Evolutionary conservation across 805 yeast species (phyloP).

Genomic region (Kazachstania taianensis): DNA sequence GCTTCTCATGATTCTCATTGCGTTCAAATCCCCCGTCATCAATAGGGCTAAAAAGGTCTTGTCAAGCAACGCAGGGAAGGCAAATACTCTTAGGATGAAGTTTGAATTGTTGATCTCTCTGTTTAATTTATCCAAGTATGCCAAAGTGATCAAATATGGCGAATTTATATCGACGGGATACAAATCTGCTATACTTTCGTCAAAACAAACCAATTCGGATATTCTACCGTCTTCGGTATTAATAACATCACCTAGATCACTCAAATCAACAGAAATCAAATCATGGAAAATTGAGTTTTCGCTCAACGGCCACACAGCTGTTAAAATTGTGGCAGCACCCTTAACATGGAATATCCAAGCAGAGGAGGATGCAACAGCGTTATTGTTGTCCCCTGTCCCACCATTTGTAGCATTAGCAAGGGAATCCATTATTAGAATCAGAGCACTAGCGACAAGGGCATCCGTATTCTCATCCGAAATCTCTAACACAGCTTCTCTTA

Average conservation of each 20-base stretch:
- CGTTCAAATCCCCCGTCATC: slow-evolving; percentile 75
- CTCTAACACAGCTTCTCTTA: slow-evolving; percentile 78
- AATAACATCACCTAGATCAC: slow-evolving; percentile 68
- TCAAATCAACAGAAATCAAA: slow-evolving; percentile 75
- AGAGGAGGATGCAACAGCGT: slow-evolving; percentile 54
- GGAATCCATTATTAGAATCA: slow-evolving; percentile 85
- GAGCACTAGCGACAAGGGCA: slow-evolving; percentile 86
- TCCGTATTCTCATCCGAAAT: slow-evolving; percentile 82
- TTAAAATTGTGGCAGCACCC: slow-evolving; percentile 90
- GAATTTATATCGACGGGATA: slow-evolving; percentile 78
- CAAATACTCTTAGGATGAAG: slow-evolving; percentile 76
- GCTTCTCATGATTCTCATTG: slow-evolving; percentile 84
- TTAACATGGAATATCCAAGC: slow-evolving; percentile 97
- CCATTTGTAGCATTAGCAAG: slow-evolving; percentile 73
- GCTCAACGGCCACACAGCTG: slow-evolving; percentile 92
- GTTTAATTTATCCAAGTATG: slow-evolving; percentile 74
- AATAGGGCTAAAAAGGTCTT: slow-evolving; percentile 65
- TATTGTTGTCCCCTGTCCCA: slow-evolving; percentile 2
- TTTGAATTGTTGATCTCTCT: slow-evolving; percentile 76
- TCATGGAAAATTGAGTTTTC: slow-evolving; percentile 56
- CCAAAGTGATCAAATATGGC: slow-evolving; percentile 80
- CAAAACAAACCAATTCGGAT: slow-evolving; percentile 70
- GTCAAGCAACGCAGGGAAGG: slow-evolving; percentile 87
- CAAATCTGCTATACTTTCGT: slow-evolving; percentile 70
- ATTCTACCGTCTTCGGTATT: slow-evolving; percentile 30